Percentiles rank a stretch among this genome's conserved stretches.
Conservation (phyloP, 225 moss, liverwort and hornwort genomes). For the Pseudisothecium myosuroides region DNA sequence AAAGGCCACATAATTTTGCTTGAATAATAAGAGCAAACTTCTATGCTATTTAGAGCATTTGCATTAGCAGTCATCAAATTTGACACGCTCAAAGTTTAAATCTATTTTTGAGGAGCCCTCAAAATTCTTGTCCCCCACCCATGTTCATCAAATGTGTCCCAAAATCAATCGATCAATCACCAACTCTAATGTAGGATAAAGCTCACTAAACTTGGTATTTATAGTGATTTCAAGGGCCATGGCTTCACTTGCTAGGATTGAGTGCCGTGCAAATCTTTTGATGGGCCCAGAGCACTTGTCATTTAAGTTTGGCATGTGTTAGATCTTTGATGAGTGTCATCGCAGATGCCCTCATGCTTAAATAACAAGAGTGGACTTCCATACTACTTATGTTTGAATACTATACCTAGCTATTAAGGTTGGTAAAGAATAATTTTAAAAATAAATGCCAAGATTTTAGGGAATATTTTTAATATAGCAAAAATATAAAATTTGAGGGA, state of each 20-base stretch:
- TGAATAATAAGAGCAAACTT: no score
- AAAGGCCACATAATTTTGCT: no score
- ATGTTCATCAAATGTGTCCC: not conserved
- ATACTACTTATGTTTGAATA: not conserved
- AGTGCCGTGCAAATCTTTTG: not conserved
- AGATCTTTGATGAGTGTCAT: rapidly evolving
- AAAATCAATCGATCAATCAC: not conserved
- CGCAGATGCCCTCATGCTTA: no score
- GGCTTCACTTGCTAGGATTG: not conserved
- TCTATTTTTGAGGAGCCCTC: not conserved
- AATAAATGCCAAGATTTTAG: not conserved
- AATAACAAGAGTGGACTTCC: not conserved
- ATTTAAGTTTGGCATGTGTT: rapidly evolving
- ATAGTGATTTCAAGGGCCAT: not conserved
- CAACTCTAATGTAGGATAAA: not conserved
- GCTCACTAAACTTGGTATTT: not conserved
- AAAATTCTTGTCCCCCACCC: not conserved
- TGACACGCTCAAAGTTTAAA: not conserved
- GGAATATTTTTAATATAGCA: no score
- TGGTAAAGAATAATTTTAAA: not conserved
- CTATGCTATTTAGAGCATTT: no score
- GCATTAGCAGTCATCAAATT: not conserved
- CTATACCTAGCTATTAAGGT: rapidly evolving
- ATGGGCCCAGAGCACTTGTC: not conserved
- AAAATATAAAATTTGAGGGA: not conserved